Evolutionary conservation across 306 rosid species (phyloP).

Genomic region (Quercus dentata): DNA sequence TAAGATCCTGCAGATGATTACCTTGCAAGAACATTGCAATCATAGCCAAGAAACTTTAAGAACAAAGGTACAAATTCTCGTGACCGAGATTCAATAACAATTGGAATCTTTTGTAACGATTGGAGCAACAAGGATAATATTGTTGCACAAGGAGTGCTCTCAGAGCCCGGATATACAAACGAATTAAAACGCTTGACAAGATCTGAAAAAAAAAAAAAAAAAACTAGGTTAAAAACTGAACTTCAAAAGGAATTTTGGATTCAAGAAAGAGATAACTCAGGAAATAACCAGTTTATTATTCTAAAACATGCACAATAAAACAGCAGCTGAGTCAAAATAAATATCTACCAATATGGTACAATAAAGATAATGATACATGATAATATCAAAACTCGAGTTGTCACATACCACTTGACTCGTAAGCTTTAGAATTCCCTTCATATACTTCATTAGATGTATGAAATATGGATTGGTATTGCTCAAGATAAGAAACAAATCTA

Average conservation of each 20-base stretch:
- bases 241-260: background rate
- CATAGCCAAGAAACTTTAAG: constrained; percentile 77
- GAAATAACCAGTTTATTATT: background rate
- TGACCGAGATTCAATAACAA: constrained; percentile 57
- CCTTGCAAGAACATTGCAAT: constrained; percentile 48
- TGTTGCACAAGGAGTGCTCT: constrained; percentile 61
- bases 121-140: constrained; percentile 64
- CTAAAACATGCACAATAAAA: background rate
- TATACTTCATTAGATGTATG: constrained; percentile 37
- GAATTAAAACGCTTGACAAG: constrained; percentile 46
- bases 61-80: constrained; percentile 61
- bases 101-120: constrained; percentile 67
- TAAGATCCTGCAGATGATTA: constrained; percentile 28
- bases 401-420: constrained; percentile 51
- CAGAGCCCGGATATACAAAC: constrained; percentile 44
- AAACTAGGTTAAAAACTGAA: constrained; percentile 26
- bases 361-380: background rate
- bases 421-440: constrained; percentile 17
- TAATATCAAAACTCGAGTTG: background rate
- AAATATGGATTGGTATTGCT: constrained; percentile 36
- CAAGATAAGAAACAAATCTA: constrained; percentile 42
- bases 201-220: constrained; percentile 44
- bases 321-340: background rate
- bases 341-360: background rate
- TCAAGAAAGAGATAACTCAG: background rate